Percentiles rank a stretch among this genome's conserved stretches.
Conservation (phyloP, 179 eudicot species). For the Kewa caespitosa region DNA sequence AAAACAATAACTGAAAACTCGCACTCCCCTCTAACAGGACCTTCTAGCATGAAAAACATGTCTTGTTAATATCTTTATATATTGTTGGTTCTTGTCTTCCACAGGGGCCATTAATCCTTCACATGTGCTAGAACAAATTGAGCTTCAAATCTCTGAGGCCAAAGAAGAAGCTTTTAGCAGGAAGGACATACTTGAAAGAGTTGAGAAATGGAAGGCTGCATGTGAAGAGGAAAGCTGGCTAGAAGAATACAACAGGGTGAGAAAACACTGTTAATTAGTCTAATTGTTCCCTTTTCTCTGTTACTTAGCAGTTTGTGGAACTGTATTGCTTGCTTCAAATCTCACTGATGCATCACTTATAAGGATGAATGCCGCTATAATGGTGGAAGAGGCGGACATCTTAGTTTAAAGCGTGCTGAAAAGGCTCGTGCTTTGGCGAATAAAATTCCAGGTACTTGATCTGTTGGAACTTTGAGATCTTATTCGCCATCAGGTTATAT, state of each 20-base stretch:
- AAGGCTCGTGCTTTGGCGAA: slow-evolving; percentile 63
- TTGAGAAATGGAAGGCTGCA: slow-evolving; percentile 78
- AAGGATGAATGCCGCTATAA: slow-evolving; percentile 74
- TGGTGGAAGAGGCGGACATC: slow-evolving; percentile 85
- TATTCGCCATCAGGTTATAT: neutral
- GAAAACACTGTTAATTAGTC: neutral
- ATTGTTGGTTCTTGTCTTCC: neutral
- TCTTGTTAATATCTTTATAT: neutral
- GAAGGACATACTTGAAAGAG: slow-evolving; percentile 75
- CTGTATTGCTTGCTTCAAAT: neutral
- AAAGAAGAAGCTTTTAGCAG: slow-evolving; percentile 83
- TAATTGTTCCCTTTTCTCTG: neutral
- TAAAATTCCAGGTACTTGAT: slow-evolving; percentile 64
- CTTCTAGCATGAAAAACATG: too few species aligned
- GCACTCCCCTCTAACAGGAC: too few species aligned
- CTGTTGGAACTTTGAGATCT: neutral
- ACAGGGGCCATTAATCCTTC: slow-evolving; percentile 61
- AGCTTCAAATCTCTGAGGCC: slow-evolving; percentile 61
- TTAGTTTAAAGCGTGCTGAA: slow-evolving; percentile 75
- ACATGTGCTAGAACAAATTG: slow-evolving; percentile 57
- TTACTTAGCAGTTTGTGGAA: neutral
- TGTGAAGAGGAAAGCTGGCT: slow-evolving; percentile 88
- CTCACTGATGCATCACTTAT: slow-evolving; percentile 4
- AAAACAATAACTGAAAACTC: too few species aligned
- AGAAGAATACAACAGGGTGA: slow-evolving; percentile 77